These are phyloP conservation scores for Choanephora cucurbitarum DNA, from an alignment of 371 early-diverging fungal genomes.

Conservation along the genomic window DNA sequence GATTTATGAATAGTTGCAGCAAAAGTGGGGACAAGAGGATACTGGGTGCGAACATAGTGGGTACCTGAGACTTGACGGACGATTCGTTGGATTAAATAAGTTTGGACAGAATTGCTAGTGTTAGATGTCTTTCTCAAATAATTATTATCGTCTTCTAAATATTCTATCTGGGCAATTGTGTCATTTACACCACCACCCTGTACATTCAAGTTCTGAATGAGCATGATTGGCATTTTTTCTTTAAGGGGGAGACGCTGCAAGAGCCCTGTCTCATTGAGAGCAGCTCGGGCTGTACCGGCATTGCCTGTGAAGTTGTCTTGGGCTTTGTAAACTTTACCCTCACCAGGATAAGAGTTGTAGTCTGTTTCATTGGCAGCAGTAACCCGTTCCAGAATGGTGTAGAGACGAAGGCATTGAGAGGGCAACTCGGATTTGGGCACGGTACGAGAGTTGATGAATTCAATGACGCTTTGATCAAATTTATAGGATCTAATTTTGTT, in stretches of 20 bases:
- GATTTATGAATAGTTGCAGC: not conserved
- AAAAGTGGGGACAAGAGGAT: too few relatives aligned
- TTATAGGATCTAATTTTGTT: not conserved
- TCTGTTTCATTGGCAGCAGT: not conserved
- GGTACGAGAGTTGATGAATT: constrained; percentile 3
- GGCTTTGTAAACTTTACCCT: not conserved
- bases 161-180: not conserved
- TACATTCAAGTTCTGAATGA: constrained; percentile 5
- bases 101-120: too few relatives aligned
- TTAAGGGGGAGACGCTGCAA: not conserved
- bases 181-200: constrained; percentile 2
- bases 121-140: constrained; percentile 7
- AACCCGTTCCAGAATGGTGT: not conserved
- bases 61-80: constrained; percentile 1
- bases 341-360: not conserved
- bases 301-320: not conserved
- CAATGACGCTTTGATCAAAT: constrained; percentile 5
- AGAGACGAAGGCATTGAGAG: too few relatives aligned
- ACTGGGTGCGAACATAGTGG: not conserved
- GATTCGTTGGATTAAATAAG: constrained; percentile 7
- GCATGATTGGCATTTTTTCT: not conserved
- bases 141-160: constrained; percentile 5
- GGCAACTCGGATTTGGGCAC: not conserved
- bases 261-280: not conserved
- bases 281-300: not conserved